Conservation (phyloP, 805 yeast genomes). For the Starmera pachycereana region DNA sequence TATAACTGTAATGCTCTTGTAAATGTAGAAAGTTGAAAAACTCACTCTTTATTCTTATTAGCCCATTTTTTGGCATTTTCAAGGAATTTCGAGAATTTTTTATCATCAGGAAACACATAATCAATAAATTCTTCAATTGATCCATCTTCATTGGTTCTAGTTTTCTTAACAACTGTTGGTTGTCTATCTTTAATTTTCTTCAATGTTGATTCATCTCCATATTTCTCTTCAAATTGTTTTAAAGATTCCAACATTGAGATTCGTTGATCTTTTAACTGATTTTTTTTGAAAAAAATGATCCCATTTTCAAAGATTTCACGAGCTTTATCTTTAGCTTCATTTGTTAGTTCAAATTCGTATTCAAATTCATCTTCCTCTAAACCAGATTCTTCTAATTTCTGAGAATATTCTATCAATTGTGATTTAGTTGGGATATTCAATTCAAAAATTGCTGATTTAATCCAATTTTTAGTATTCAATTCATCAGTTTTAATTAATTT, state of each 20-base stretch:
- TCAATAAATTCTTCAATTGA: slow-evolving; percentile 45
- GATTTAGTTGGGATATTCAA: slow-evolving; percentile 47
- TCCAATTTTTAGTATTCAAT: slow-evolving; percentile 38
- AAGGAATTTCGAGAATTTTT: slow-evolving; percentile 26
- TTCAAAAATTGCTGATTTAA: slow-evolving; percentile 63
- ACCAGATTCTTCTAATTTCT: slow-evolving; percentile 11
- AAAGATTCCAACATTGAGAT: slow-evolving; percentile 48
- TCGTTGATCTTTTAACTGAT: slow-evolving; percentile 31
- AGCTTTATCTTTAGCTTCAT: slow-evolving; percentile 38
- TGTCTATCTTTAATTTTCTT: slow-evolving; percentile 31
- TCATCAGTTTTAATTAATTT: slow-evolving; percentile 24
- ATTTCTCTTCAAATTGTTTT: slow-evolving; percentile 48
- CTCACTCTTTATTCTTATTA: slow-evolving; percentile 11
- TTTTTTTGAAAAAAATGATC: slow-evolving; percentile 29
- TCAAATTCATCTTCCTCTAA: slow-evolving; percentile 32
- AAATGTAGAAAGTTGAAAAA: not conserved
- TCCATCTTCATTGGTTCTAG: slow-evolving; percentile 31
- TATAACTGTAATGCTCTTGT: no score
- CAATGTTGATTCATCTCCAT: slow-evolving; percentile 40
- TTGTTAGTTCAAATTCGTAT: slow-evolving; percentile 40
- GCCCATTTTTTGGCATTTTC: slow-evolving; percentile 43
- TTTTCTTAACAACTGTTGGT: slow-evolving; percentile 43
- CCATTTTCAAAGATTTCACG: slow-evolving; percentile 51
- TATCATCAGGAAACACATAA: slow-evolving; percentile 61
- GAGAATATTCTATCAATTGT: slow-evolving; percentile 31